Percentiles rank a stretch among this genome's conserved stretches.
Conservation (phyloP, 768 basidiomycete species). For the Leccinum broughii region DNA sequence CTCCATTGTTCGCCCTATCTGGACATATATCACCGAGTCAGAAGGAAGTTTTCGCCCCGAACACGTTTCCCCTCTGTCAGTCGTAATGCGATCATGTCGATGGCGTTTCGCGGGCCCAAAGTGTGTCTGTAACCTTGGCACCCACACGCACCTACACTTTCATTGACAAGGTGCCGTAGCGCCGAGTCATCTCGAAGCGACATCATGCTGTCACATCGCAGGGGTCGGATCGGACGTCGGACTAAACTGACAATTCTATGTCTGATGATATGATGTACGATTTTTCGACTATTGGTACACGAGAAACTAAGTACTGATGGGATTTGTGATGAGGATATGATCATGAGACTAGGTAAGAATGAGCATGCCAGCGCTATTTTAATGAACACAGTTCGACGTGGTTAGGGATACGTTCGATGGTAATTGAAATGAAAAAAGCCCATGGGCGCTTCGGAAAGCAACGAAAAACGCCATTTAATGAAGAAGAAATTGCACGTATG, state of each 20-base stretch:
- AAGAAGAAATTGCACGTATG: not conserved
- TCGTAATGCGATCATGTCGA: not conserved
- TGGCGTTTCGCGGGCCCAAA: not conserved
- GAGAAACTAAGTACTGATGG: not conserved
- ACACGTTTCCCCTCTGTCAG: not conserved
- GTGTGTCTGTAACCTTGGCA: not conserved
- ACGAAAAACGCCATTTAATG: not conserved
- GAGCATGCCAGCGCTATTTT: constrained; percentile 11
- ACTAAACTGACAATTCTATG: not conserved
- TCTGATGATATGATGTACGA: not conserved
- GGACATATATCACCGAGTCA: constrained; percentile 1
- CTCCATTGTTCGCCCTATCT: constrained; percentile 16
- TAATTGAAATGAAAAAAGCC: not conserved
- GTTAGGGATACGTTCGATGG: not conserved
- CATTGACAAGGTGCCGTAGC: not conserved
- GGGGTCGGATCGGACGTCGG: not conserved
- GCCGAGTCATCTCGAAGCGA: not conserved
- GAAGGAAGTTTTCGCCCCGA: not conserved
- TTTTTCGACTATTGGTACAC: not conserved
- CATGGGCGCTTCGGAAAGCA: constrained; percentile 1
- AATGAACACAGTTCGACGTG: constrained; percentile 11
- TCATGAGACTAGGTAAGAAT: not conserved
- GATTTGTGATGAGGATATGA: not conserved
- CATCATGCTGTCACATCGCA: not conserved
- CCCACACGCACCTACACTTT: not conserved